Conservation (phyloP, 2,329 filamentous ascomycete genomes). For the Nannizziopsis barbatae region DNA sequence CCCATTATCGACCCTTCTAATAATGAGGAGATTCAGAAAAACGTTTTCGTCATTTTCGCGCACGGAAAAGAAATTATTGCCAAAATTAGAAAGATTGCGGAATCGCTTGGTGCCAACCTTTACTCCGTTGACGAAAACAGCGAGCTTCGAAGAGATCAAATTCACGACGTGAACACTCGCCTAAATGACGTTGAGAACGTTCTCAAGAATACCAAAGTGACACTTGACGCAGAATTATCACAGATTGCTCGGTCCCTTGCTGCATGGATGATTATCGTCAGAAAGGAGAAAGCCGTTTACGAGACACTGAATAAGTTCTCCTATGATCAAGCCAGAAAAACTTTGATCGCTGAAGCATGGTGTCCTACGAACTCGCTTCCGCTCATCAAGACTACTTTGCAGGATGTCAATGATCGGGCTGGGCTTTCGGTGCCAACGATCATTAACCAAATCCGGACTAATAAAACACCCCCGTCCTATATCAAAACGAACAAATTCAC, state of each 20-base stretch:
- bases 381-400: constrained; percentile 81
- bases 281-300: constrained; percentile 97
- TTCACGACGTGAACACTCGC: constrained; percentile 92
- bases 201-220: constrained; percentile 86
- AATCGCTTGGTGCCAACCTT: constrained; percentile 88
- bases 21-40: constrained; percentile 90
- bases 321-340: constrained; percentile 90
- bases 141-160: constrained; percentile 86
- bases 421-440: constrained; percentile 96
- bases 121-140: constrained; percentile 98
- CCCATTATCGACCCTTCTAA: constrained; percentile 80
- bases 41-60: constrained; percentile 98
- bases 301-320: constrained; percentile 92
- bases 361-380: constrained; percentile 83
- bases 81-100: constrained; percentile 98
- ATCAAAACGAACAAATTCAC: constrained; percentile 98
- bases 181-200: constrained; percentile 86
- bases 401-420: constrained; percentile 92
- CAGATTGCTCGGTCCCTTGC: constrained; percentile 88
- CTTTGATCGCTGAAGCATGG: constrained; percentile 95
- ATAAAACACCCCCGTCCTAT: constrained; percentile 94
- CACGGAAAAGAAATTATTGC: constrained; percentile 96
- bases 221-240: constrained; percentile 80
- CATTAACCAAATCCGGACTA: constrained; percentile 93
- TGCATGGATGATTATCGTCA: constrained; percentile 94